These are phyloP conservation scores for Hanseniaspora lachancei DNA, from an alignment of 805 yeast species.

Conservation along the genomic window DNA sequence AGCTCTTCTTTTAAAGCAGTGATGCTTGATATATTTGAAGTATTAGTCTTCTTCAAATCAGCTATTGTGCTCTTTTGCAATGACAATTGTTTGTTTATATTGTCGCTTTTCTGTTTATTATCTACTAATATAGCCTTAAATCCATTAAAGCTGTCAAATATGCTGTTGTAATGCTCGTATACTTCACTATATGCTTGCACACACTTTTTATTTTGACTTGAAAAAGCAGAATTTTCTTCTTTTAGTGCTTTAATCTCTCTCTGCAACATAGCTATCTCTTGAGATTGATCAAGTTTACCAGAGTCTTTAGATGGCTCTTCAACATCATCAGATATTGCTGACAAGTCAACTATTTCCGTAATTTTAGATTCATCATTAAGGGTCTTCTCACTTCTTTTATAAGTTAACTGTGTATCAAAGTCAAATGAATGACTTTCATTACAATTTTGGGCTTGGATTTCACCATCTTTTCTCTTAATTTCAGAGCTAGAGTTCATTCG, in stretches of 20 bases:
- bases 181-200: background rate
- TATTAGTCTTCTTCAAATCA: constrained; percentile 21
- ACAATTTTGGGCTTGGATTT: constrained; percentile 20
- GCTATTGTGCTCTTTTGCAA: constrained; percentile 19
- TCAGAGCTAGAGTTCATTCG: constrained; percentile 16
- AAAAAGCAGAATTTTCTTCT: background rate
- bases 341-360: constrained; percentile 7
- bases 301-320: constrained; percentile 11
- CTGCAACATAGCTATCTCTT: background rate
- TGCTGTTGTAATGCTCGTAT: background rate
- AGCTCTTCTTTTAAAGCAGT: background rate
- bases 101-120: constrained; percentile 21
- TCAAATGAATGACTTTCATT: background rate
- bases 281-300: background rate
- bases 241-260: background rate
- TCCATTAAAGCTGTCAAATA: background rate
- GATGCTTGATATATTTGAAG: background rate
- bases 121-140: constrained; percentile 17
- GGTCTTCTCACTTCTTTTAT: background rate
- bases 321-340: background rate
- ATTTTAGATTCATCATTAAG: no score
- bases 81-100: constrained; percentile 20
- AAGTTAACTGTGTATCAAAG: no score
- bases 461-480: constrained; percentile 25
- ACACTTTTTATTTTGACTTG: background rate